Evolutionary conservation across 192 early-diverging fungal genomes (phyloP), one percentile per base, ranked within the genome.

Genomic region (Backusella psychrophila): DNA sequence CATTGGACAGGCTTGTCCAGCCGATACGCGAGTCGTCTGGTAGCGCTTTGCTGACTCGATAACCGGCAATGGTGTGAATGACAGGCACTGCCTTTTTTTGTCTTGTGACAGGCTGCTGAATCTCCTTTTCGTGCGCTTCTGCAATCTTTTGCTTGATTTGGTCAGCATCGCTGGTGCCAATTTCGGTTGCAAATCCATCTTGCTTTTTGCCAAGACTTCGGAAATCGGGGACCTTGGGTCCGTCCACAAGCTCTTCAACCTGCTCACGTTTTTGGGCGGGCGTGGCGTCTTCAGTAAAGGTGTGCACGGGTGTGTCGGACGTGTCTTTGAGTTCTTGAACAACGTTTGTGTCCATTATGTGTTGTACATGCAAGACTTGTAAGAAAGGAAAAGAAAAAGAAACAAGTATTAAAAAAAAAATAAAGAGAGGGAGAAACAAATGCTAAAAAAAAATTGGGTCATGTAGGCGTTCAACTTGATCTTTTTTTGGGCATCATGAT

Each of bases 1-100:
- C 26, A 21, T 52, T 67, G 2, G 80, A 81, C 39, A 81, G 75
- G 9, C 76, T 33, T 15, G 80, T 81, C 80, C 80, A 81, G 0
- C 80, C 80, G 21, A 74, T 63, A 38, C 76, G 72, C 11, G 56
- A 77, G 9, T 39, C 63, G 17, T 77, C 77, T 0, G 80, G 80
- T 23, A 81, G 9, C 26, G 53, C 39, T 46, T 44, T 14, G 14
- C 39, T 42, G 17, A 29, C 26, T 39, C 67, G 29, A 29, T 56
- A 38, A 5, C 31, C 70, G 7, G 66, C 42, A n/a, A 52, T 29
- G 1, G 77, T 53, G 3, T 38, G n/a, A 1, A 33, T 49, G 14
- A 59, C 29, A 36, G 72, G 42, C 26, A 63, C 52, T 44, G 42
- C 56, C 23, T 71, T 26, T 3, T 71, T 71, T 12, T 71, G n/a